Base-by-base conservation (phyloP, 108 stramenopile genomes). In the Fistulifera pelliculosa region DNA sequence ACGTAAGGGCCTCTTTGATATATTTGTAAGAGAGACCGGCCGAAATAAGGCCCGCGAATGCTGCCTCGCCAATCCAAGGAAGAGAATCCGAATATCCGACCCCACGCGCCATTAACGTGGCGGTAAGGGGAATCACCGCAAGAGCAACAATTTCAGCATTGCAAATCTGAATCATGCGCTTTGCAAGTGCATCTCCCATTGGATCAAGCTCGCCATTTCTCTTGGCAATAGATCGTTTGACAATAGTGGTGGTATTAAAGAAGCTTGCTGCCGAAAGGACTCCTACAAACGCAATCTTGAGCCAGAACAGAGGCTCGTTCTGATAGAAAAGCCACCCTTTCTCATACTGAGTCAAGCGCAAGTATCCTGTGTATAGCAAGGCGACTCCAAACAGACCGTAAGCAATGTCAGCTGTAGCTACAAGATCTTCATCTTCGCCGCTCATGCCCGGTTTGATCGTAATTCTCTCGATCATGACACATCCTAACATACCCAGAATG, bases 241-340 rank as follows among this genome's bases (percentile, higher is more conserved):
- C 66, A 17, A 75, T 61, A 12, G 59, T 75, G 12, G 55, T 60
- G 7, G 28, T 27, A 22, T 60, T 27, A 12, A 62, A 18, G 65
- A 66, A n/a, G 59, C 43, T 53, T 8, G 39, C 27, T 16, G 76
- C 71, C 2, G 75, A 71, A 41, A 63, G 70, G 8, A 84, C 52
- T 19, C 74, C 80, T 0, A 85, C 66, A 27, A 85, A 69, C 0
- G 68, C 61, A 24, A 86, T 75, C 56, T 91, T 91, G 28, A 87
- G 48, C 89, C 89, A 91, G 54, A 91, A 91, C 17, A 84, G 49
- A 26, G 85, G 83, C 56, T 91, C 89, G 55, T 91, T 80, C 0
- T 56, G 22, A 52, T 91, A 91, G 49, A 84, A 91, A 24, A 78
- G 73, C 41, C 62, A 74, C 15, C 89, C 89, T 61, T 91, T 91